These are phyloP conservation scores for Hemisphaericaspora nanyangensis DNA, from an alignment of 805 yeast species.

Conservation along the genomic window DNA sequence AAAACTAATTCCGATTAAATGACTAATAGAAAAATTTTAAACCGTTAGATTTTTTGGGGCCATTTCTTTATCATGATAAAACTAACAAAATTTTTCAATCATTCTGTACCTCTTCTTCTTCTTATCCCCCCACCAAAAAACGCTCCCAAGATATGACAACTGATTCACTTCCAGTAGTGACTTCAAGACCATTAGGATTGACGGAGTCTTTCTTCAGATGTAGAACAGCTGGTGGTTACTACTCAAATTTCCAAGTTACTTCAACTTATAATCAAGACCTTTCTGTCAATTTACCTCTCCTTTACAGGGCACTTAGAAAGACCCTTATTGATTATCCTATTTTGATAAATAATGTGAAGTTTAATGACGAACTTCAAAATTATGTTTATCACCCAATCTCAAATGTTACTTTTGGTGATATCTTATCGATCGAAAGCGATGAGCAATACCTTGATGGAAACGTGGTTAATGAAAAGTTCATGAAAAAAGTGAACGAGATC, in stretches of 20 bases:
- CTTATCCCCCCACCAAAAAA: too few species aligned
- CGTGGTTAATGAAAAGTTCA: slow-evolving; percentile 23
- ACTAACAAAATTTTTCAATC: too few species aligned
- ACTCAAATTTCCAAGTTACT: slow-evolving; percentile 31
- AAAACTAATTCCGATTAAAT: too few species aligned
- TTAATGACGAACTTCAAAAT: slow-evolving; percentile 10
- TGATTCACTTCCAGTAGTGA: background rate
- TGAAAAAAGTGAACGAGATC: slow-evolving; percentile 20
- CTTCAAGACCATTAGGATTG: slow-evolving; percentile 23
- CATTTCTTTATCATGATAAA: too few species aligned
- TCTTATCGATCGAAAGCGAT: slow-evolving; percentile 15
- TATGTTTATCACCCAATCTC: slow-evolving; percentile 22
- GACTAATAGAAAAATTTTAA: too few species aligned
- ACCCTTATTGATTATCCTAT: slow-evolving; percentile 32
- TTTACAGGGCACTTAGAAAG: slow-evolving; percentile 27
- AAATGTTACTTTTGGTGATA: slow-evolving; percentile 20
- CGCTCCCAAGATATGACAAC: too few species aligned
- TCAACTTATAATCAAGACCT: slow-evolving; percentile 25
- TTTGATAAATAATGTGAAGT: slow-evolving; percentile 26
- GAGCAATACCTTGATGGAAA: slow-evolving; percentile 13
- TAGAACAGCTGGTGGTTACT: slow-evolving; percentile 26
- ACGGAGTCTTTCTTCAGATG: slow-evolving; percentile 33
- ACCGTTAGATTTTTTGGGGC: too few species aligned
- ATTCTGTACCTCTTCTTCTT: too few species aligned
- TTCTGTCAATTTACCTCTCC: slow-evolving; percentile 8